phyloP scores from a whole-genome alignment of 2,329 filamentous ascomycete genomes.

The Fusarium guadeloupense region DNA sequence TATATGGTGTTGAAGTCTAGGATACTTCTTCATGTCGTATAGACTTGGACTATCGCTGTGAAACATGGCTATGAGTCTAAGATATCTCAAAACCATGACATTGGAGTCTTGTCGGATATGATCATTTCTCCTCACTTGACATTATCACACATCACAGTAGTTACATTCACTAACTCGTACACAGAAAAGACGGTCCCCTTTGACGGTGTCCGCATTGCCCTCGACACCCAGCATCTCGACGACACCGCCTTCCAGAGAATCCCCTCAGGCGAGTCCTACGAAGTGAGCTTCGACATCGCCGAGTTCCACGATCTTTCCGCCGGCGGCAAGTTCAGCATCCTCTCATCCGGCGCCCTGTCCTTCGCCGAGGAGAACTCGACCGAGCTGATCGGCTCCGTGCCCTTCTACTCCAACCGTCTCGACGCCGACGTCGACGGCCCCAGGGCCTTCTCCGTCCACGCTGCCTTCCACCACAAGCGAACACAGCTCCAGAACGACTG shows the following conservation, averaged over 20 bases:
- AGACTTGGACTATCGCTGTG: too few relatives aligned
- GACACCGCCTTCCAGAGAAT: slow-evolving; percentile 62
- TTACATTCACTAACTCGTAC: neutral
- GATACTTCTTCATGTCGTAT: too few relatives aligned
- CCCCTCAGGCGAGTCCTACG: slow-evolving; percentile 58
- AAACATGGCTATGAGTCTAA: too few relatives aligned
- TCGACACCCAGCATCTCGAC: slow-evolving; percentile 55
- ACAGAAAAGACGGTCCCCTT: slow-evolving; percentile 56
- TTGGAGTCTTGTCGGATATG: neutral
- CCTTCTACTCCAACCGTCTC: slow-evolving; percentile 68
- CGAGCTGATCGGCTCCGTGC: slow-evolving; percentile 62
- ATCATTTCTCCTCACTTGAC: neutral
- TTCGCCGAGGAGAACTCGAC: slow-evolving; percentile 62
- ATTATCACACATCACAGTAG: accelerated
- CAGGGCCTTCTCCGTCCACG: slow-evolving; percentile 60
- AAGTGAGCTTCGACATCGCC: slow-evolving; percentile 64
- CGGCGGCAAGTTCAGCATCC: slow-evolving; percentile 65
- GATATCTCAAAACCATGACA: too few relatives aligned
- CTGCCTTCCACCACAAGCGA: slow-evolving; percentile 61
- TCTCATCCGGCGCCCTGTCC: slow-evolving; percentile 64
- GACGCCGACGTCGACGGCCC: slow-evolving; percentile 65
- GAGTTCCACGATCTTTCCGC: slow-evolving; percentile 61
- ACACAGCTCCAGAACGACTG: slow-evolving; percentile 63
- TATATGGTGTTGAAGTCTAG: too few relatives aligned
- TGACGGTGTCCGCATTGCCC: slow-evolving; percentile 61